These are phyloP conservation scores for Friedmanniomyces endolithicus DNA, from an alignment of 495 filamentous ascomycete species.

Conservation along the genomic window DNA sequence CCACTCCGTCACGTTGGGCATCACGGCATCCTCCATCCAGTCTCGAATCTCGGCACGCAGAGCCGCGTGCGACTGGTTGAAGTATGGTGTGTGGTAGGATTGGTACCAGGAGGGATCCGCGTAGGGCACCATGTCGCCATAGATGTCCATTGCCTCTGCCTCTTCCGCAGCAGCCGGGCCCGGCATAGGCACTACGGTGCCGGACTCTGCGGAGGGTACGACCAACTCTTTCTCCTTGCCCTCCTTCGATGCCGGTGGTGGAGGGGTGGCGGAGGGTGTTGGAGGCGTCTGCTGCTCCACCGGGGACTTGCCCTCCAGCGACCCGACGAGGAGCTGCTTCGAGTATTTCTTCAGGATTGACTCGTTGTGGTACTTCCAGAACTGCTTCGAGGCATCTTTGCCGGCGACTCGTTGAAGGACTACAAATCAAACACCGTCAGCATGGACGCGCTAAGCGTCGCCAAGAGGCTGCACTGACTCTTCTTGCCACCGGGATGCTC, in stretches of 20 bases:
- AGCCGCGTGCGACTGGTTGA: constrained; percentile 81
- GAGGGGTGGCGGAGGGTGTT: constrained; percentile 38
- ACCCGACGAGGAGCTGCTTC: constrained; percentile 73
- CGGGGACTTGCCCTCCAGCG: constrained; percentile 69
- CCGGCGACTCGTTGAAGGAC: constrained; percentile 84
- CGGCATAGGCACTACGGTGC: constrained; percentile 35
- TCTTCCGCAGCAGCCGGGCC: constrained; percentile 39
- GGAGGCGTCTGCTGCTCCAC: constrained; percentile 36
- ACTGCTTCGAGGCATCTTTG: constrained; percentile 95
- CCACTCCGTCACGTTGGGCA: constrained; percentile 90
- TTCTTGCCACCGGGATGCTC: constrained; percentile 96
- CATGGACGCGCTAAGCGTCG: not conserved
- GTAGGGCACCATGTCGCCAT: constrained; percentile 77
- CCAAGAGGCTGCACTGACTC: too few species aligned
- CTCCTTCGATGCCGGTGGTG: constrained; percentile 30
- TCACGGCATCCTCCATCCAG: constrained; percentile 83
- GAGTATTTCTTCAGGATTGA: constrained; percentile 97
- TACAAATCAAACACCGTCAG: constrained; percentile 20
- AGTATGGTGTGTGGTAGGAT: constrained; percentile 89
- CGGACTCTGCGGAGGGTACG: constrained; percentile 35
- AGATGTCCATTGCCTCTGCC: constrained; percentile 66
- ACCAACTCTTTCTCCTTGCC: constrained; percentile 38
- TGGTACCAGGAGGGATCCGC: constrained; percentile 95
- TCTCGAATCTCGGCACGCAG: constrained; percentile 79
- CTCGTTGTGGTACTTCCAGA: constrained; percentile 99